Evolutionary conservation across 2,329 filamentous ascomycete genomes (phyloP).

Genomic region (Alternaria conjuncta): DNA sequence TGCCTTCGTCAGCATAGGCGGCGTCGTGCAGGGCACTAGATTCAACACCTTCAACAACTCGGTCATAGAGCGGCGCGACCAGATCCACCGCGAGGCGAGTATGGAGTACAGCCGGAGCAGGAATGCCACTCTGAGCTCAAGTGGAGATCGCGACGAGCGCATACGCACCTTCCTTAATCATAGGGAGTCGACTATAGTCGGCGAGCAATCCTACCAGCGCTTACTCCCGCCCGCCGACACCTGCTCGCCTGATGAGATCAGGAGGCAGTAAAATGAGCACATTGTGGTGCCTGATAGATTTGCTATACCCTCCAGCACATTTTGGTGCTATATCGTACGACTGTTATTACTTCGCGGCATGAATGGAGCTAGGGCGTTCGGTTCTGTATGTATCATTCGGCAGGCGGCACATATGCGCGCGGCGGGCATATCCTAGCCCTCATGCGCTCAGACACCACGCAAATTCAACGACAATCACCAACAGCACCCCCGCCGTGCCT

Average conservation of each 20-base stretch:
- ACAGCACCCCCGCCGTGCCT: neutral
- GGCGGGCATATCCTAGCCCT: constrained; percentile 21
- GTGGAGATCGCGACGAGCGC: constrained; percentile 57
- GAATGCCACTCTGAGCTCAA: constrained; percentile 56
- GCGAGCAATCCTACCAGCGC: constrained; percentile 55
- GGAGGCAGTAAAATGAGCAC: constrained; percentile 30
- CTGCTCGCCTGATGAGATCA: constrained; percentile 53
- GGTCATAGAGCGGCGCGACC: constrained; percentile 70
- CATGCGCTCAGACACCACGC: constrained; percentile 33
- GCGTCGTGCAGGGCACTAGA: constrained; percentile 73
- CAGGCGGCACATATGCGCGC: constrained; percentile 19
- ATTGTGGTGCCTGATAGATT: constrained; percentile 14
- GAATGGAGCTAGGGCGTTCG: constrained; percentile 23
- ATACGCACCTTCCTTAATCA: constrained; percentile 77
- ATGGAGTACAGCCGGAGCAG: constrained; percentile 65
- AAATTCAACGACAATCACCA: constrained; percentile 24
- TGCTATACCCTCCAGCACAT: constrained; percentile 13
- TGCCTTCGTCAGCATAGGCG: constrained; percentile 71
- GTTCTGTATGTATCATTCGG: constrained; percentile 30
- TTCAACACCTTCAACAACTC: constrained; percentile 67
- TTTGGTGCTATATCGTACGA: constrained; percentile 15
- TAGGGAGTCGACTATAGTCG: constrained; percentile 47
- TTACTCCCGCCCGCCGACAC: constrained; percentile 55
- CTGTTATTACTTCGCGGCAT: constrained; percentile 8
- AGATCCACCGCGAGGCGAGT: constrained; percentile 70